phyloP scores from a whole-genome alignment of 2,329 filamentous ascomycete species.

The Colletotrichum sp. region DNA sequence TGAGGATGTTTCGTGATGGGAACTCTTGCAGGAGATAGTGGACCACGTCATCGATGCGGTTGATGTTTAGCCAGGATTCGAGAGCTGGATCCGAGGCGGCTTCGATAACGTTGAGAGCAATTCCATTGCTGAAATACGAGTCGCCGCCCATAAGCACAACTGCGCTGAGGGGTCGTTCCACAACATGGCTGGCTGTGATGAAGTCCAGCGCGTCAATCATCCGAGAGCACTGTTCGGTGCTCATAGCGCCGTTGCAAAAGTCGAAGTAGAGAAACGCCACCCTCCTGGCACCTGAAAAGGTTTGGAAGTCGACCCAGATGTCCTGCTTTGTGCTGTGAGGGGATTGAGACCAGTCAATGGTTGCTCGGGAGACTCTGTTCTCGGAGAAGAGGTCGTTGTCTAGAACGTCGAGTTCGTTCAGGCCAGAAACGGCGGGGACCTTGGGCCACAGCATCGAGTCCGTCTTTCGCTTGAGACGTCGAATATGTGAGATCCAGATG shows the following conservation, averaged over 20 bases:
- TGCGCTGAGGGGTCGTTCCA: constrained; percentile 32
- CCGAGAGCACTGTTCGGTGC: constrained; percentile 39
- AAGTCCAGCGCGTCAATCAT: constrained; percentile 39
- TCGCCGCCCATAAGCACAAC: constrained; percentile 43
- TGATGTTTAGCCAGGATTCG: constrained; percentile 48
- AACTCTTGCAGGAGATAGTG: constrained; percentile 41
- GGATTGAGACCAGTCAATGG: constrained; percentile 31
- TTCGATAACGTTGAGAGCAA: constrained; percentile 48
- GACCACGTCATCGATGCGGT: constrained; percentile 45
- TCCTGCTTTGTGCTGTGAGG: constrained; percentile 39
- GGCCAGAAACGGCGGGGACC: constrained; percentile 37
- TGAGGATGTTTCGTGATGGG: constrained; percentile 35
- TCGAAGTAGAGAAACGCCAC: constrained; percentile 45
- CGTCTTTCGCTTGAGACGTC: constrained; percentile 38
- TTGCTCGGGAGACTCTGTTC: constrained; percentile 8
- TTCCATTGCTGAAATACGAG: constrained; percentile 47
- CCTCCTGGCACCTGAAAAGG: constrained; percentile 25
- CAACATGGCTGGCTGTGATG: constrained; percentile 32
- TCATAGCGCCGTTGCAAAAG: constrained; percentile 49
- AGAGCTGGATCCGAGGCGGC: constrained; percentile 36
- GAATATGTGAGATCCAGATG: constrained; percentile 44
- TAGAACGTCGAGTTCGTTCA: constrained; percentile 36
- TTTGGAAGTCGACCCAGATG: constrained; percentile 39
- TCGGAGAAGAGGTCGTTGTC: constrained; percentile 15
- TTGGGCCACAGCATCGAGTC: constrained; percentile 45